Base-by-base conservation (phyloP, 75 land plant species). In the Sequoia sempervirens region DNA sequence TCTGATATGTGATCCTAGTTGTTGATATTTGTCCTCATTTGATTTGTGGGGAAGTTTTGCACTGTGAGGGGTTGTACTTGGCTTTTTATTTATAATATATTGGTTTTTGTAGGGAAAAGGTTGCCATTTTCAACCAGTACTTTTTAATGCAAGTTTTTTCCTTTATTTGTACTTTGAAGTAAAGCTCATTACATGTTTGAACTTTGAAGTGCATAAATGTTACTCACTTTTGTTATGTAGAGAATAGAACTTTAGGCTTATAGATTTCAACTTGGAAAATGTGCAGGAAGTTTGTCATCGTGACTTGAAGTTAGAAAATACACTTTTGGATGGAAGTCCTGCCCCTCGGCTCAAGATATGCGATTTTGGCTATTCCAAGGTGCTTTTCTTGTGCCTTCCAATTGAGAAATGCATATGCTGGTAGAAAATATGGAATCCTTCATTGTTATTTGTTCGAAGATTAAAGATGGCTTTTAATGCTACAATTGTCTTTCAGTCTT, bases 361-460 rank as follows among this genome's bases (percentile, higher is more conserved):
- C 84, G 95, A 91, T 82, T 93, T 93, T 86, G 95, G 93, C 4
- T 93, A 93, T 69, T 93, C 93, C 1, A 93, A 93, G 95, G 93
- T 88, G n/a, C 56, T 23, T 79, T 79, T 43, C 8, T n/a, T 79
- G 47, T 79, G n/a, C 47, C 47, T 40, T 40, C 37, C 6, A 32
- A 36, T 38, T 81, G 37, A 32, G 46, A 40, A 32, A n/a, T 43
- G 36, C 54, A 37, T 83, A 43, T 45, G 23, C 20, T 68, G 17
- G 12, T 79, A 74, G 14, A 34, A 20, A 79, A 56, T 14, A 12
- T 30, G 32, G 73, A 54, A 26, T 37, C 5, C 8, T 66, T 37
- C 41, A 81, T 69, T 30, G 4, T 70, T 70, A 13, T 53, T 15
- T 70, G 14, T 70, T 70, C 30, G 3, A 70, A 70, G 36, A 30